Conservation (phyloP, 179 eudicot species). For the Spergularia azorica region DNA sequence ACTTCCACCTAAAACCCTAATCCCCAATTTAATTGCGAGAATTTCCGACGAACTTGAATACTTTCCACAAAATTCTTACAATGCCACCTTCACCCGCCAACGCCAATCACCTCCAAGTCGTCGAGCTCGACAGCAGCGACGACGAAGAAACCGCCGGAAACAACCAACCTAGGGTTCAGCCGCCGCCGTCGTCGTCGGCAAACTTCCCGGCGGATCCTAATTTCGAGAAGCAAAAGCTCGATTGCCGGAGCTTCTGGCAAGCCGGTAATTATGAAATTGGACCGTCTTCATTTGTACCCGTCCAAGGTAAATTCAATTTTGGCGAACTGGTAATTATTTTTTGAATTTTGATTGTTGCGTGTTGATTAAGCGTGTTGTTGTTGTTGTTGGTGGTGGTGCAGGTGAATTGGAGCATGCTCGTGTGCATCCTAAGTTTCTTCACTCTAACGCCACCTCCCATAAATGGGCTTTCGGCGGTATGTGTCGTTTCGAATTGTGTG, state of each 20-base stretch:
- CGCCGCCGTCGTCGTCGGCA: neutral
- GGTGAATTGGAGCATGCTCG: conserved; percentile 98
- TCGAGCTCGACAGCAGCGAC: conserved; percentile 63
- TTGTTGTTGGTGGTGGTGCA: conserved; percentile 12
- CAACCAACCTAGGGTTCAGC: conserved; percentile 15
- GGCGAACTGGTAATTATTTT: neutral
- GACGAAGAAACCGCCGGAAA: conserved; percentile 42
- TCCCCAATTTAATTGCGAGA: conserved; percentile 1
- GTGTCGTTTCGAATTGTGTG: neutral
- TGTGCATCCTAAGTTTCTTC: conserved; percentile 96
- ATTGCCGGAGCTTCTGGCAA: conserved; percentile 86
- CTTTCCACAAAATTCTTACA: neutral
- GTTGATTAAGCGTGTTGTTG: neutral
- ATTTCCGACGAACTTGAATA: neutral
- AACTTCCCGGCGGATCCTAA: conserved; percentile 15
- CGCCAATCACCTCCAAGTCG: conserved; percentile 34
- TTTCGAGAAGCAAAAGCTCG: conserved; percentile 40
- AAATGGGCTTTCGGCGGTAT: conserved; percentile 98
- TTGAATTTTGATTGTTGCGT: neutral
- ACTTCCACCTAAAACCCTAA: neutral
- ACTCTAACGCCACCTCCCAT: conserved; percentile 96
- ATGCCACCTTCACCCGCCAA: conserved; percentile 27
- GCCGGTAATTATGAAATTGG: conserved; percentile 69
- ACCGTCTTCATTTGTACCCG: conserved; percentile 43
- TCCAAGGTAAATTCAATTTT: conserved; percentile 39